Conservation (phyloP, 1,284 basidiomycete species). For the Tremellales sp. region DNA sequence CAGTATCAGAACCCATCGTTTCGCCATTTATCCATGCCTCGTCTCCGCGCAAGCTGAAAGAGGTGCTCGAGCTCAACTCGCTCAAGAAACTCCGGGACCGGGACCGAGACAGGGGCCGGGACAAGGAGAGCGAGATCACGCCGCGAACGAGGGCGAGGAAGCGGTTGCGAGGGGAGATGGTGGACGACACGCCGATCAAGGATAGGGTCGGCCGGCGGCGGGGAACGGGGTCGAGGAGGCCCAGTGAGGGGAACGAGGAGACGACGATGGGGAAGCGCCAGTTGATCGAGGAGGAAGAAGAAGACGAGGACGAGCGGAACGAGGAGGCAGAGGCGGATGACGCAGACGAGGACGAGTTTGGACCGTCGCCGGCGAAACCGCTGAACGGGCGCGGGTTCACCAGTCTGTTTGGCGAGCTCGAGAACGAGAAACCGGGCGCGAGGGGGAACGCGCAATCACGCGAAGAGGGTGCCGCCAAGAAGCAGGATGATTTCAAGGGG, state of each 20-base stretch:
- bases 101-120: neutral
- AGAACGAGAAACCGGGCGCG: neutral
- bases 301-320: conserved; percentile 8
- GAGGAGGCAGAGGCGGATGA: conserved; percentile 9
- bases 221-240: conserved; percentile 8
- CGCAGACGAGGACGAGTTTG: conserved; percentile 33
- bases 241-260: conserved; percentile 6
- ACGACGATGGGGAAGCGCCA: neutral
- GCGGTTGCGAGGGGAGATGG: conserved; percentile 40
- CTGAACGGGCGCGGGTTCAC: conserved; percentile 8
- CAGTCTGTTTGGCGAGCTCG: conserved; percentile 13
- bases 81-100: conserved; percentile 17
- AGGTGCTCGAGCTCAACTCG: conserved; percentile 39
- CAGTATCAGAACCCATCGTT: neutral
- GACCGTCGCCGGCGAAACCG: conserved; percentile 34
- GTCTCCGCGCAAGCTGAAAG: conserved; percentile 39
- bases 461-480: conserved; percentile 1
- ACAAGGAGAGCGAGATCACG: conserved; percentile 26
- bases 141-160: conserved; percentile 46
- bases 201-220: conserved; percentile 16
- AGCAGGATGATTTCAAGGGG: conserved; percentile 1
- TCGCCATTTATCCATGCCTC: conserved; percentile 41
- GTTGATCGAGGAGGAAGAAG: conserved; percentile 4
- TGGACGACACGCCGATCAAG: conserved; percentile 43
- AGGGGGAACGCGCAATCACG: neutral